Conservation (phyloP, 805 yeast species). For the Ogataea henricii region DNA sequence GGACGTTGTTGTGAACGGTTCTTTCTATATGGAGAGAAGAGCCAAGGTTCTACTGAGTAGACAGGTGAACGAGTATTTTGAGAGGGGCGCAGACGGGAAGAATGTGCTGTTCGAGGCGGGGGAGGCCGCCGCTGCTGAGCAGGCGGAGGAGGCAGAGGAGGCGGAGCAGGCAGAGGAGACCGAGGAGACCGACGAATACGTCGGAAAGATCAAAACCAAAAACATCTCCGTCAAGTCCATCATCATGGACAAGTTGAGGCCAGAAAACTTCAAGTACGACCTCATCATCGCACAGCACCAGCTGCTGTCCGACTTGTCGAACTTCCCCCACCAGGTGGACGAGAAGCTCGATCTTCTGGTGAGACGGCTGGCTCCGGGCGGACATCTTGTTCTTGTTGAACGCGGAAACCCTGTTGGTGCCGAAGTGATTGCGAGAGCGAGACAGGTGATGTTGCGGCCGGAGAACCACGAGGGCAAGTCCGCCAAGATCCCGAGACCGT, state of each 20-base stretch:
- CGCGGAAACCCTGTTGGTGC: constrained; percentile 90
- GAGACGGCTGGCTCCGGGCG: constrained; percentile 69
- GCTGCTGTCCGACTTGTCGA: constrained; percentile 56
- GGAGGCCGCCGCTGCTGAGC: constrained; percentile 1
- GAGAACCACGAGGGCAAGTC: constrained; percentile 56
- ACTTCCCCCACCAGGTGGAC: constrained; percentile 77
- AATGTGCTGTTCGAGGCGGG: constrained; percentile 17
- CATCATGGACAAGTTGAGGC: constrained; percentile 51
- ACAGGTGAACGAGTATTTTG: constrained; percentile 53
- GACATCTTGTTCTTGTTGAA: constrained; percentile 77
- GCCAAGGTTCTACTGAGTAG: constrained; percentile 77
- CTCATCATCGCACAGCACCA: constrained; percentile 84
- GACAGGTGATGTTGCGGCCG: constrained; percentile 89
- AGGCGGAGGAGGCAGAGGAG: constrained; percentile 9
- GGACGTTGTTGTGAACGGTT: constrained; percentile 73
- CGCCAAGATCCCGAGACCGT: constrained; percentile 72
- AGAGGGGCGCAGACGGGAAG: constrained; percentile 40
- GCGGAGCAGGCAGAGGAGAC: constrained; percentile 9
- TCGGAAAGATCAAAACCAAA: constrained; percentile 59
- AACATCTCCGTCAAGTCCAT: constrained; percentile 55
- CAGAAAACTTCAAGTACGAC: constrained; percentile 63
- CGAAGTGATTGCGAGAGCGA: constrained; percentile 84
- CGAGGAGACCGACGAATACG: constrained; percentile 32
- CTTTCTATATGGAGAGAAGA: constrained; percentile 70
- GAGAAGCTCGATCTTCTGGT: constrained; percentile 59